These are phyloP conservation scores for Brachypodium distachyon DNA, from an alignment of 202 grass and related monocot genomes.

Conservation along the genomic window DNA sequence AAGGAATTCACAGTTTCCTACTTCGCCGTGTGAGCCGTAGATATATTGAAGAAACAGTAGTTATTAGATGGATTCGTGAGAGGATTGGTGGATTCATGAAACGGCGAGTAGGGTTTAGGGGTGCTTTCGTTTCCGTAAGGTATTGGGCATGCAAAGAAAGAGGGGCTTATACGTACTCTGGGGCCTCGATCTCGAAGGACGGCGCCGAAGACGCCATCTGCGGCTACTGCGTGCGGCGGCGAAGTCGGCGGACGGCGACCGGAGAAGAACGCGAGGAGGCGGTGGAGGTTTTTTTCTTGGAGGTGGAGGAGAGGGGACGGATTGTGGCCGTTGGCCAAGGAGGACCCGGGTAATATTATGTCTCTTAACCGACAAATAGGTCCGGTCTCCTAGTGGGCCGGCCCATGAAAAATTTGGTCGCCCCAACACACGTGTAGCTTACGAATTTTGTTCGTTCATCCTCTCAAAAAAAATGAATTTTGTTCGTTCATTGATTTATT, in stretches of 20 bases:
- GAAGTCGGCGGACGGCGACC: constrained; percentile 6
- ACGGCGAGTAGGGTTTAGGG: constrained; percentile 10
- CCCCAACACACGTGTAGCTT: too few relatives aligned
- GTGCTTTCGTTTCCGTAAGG: background rate
- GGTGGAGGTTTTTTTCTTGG: too few relatives aligned
- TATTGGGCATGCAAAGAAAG: background rate
- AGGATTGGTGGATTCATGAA: background rate
- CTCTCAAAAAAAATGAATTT: too few relatives aligned
- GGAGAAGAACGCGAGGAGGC: constrained; percentile 14
- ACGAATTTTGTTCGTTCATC: too few relatives aligned
- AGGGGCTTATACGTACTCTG: constrained; percentile 49
- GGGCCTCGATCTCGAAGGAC: constrained; percentile 92
- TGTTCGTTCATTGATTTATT: too few relatives aligned
- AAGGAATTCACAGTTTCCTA: background rate
- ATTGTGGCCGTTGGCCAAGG: background rate
- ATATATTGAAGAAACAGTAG: background rate
- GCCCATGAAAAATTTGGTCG: too few relatives aligned
- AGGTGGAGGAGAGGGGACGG: background rate
- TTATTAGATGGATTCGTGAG: background rate
- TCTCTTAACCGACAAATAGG: too few relatives aligned
- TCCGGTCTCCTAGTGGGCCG: too few relatives aligned
- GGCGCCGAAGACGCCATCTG: constrained; percentile 50
- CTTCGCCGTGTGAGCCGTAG: background rate
- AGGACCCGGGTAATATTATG: too few relatives aligned
- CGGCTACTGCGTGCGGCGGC: background rate